Evolutionary conservation across 164 flowering plant genomes (phyloP), one percentile per base, ranked within the genome.

Genomic region (Hamamelis virginiana): DNA sequence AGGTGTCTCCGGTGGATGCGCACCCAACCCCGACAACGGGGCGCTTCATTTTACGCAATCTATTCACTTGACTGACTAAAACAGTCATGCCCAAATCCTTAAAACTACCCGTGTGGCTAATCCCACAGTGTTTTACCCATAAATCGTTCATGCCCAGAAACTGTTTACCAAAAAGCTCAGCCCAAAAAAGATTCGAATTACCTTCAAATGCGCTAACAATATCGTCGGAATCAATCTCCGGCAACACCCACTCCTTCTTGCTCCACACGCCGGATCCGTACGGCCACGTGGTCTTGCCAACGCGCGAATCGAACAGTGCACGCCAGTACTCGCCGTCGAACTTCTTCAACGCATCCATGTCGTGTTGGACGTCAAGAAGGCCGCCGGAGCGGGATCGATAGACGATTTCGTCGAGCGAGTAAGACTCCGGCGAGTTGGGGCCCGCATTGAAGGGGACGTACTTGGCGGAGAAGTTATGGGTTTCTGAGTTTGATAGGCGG

Each of bases 1-100:
- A 91, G 0, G 98, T 92, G 71, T 92, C 97, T 0, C 97, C 97
- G 81, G 97, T 55, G 72, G 91, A 88, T 0, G 96, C 96, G 62
- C 96, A 90, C 5, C 96, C 96, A 4, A 90, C 93, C 0, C 96
- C 96, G 19, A 87, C 82, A 5, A 90, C 74, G 0, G 90, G 90
- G 0, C 79, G 78, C 0, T 76, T 77, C 82, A 87, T 50, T 65
- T 86, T 91, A 44, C 88, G 65, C 63, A 86, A 65, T 87, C 94
- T 75, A 59, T 89, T 92, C 6, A 92, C 97, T 68, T 92, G 96
- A 69, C 91, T 84, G n/a, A 92, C 94, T 67, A 91, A 76, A 33
- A 89, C 94, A 9, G 97, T 92, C 96, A 92, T 92, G 1, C 97
- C 97, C 74, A 92, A 71, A 78, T 91, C 97, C 80, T 92, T 92